Percentiles rank a stretch among this genome's conserved stretches.
These are phyloP conservation scores for Vicia villosa DNA, from an alignment of 306 rosid species.

Conservation along the genomic window DNA sequence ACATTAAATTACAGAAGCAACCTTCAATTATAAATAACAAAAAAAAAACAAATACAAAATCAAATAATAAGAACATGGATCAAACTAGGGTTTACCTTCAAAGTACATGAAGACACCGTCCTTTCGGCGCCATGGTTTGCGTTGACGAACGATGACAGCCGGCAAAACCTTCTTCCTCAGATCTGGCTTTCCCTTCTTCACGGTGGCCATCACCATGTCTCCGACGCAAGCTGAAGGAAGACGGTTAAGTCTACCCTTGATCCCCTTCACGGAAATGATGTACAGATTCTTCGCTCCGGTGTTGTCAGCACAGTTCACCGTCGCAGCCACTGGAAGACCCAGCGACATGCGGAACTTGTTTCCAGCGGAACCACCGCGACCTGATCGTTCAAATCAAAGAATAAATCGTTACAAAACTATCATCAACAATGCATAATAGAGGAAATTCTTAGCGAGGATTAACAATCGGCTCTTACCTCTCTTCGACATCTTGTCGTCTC, in stretches of 20 bases:
- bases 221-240: constrained; percentile 95
- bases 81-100: constrained; percentile 52
- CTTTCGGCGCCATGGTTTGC: constrained; percentile 94
- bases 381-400: background rate
- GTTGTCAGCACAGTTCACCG: constrained; percentile 90
- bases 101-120: constrained; percentile 96
- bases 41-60: background rate
- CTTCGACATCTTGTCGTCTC: constrained; percentile 45
- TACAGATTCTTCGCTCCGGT: constrained; percentile 92
- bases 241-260: constrained; percentile 83
- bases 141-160: constrained; percentile 90
- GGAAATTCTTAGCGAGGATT: too few species aligned
- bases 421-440: rapidly evolving
- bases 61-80: background rate
- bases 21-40: background rate
- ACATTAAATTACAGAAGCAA: constrained; percentile 26
- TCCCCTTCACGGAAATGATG: constrained; percentile 88
- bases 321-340: constrained; percentile 97
- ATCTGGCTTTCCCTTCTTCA: constrained; percentile 91
- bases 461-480: constrained; percentile 24
- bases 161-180: constrained; percentile 92
- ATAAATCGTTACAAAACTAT: background rate
- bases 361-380: constrained; percentile 90
- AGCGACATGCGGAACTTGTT: constrained; percentile 95
- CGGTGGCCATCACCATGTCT: constrained; percentile 98